phyloP scores from a whole-genome alignment of 2,329 filamentous ascomycete genomes.

The Neofusicoccum kwambonambiense region DNA sequence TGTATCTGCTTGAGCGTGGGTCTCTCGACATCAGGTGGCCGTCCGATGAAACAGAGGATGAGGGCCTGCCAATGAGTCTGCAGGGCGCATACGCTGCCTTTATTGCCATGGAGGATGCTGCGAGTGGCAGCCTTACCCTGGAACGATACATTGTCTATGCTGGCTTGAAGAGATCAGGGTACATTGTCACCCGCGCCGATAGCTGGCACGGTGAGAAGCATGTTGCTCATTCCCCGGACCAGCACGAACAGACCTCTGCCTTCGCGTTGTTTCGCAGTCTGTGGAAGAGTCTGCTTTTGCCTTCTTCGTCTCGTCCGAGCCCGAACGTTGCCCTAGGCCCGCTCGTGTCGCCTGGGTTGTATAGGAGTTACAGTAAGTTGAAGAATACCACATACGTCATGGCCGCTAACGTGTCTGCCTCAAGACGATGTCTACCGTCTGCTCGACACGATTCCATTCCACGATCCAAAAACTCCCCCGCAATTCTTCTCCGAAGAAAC shows the following conservation, averaged over 20 bases:
- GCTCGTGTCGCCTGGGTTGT: slow-evolving; percentile 53
- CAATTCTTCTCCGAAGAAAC: slow-evolving; percentile 28
- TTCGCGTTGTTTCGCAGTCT: background rate
- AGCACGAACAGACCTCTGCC: background rate
- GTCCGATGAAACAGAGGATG: slow-evolving; percentile 31
- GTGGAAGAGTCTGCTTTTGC: background rate
- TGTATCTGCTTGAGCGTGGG: slow-evolving; percentile 86
- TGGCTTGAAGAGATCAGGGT: slow-evolving; percentile 78
- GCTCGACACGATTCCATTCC: slow-evolving; percentile 69
- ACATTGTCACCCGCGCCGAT: slow-evolving; percentile 72
- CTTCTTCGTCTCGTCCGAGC: background rate
- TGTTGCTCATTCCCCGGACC: background rate
- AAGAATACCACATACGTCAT: slow-evolving; percentile 34
- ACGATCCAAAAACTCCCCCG: slow-evolving; percentile 55
- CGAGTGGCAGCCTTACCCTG: slow-evolving; percentile 56
- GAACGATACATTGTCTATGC: slow-evolving; percentile 88
- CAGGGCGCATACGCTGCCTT: slow-evolving; percentile 87
- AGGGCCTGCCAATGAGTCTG: slow-evolving; percentile 79
- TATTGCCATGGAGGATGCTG: slow-evolving; percentile 64
- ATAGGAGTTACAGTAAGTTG: slow-evolving; percentile 51
- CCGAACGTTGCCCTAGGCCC: slow-evolving; percentile 38
- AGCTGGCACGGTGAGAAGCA: slow-evolving; percentile 38
- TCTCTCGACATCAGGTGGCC: slow-evolving; percentile 88
- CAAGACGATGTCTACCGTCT: slow-evolving; percentile 68
- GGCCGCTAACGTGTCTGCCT: background rate